Evolutionary conservation across 2,329 filamentous ascomycete genomes (phyloP), one percentile per base, ranked within the genome.

Genomic region (Neopestalotiopsis rosae): DNA sequence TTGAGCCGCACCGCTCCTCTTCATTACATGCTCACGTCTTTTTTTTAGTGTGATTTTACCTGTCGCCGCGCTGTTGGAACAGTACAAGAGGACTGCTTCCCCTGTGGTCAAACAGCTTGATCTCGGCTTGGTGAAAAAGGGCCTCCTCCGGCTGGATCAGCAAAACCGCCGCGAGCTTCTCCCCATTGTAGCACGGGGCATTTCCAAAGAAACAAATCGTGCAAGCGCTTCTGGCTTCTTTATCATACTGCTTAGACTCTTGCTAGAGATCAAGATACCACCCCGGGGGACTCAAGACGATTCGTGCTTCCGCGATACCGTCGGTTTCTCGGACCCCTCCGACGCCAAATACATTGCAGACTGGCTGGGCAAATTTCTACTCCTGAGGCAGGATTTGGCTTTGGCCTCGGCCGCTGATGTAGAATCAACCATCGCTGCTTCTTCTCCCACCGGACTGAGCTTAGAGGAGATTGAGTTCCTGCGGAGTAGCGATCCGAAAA

Each of bases 111-210:
- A 94, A 71, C 93, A 97, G 77, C 92, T 98, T 74, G 95, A 98
- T 80, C 84, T 98, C 56, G 86, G 92, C 20, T 97, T 97, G 77
- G 92, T 98, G 49, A 93, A 97, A 76, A 94, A 97, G 77, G 96
- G 95, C 57, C 76, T 89, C 34, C 79, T 83, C 57, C 84, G 87
- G 3, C 78, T 88, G 28, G 79, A 83, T 40, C 79, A 83, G 13
- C 76, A 85, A 66, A 92, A 95, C 57, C 89, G 94, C 73, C 87
- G 91, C 45, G 89, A 90, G 12, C 83, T 97, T 4, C 80, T 98
- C n/a, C 90, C 94, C 1, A 86, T 89, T 2, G 81, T 94, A 10
- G 81, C 95, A 17, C 84, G 87, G 71, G 92, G 91, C 10, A 91
- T 97, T 59, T 84, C 88, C 2, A 83, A 84, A 28, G 88, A 90